Conservation (phyloP, 768 basidiomycete genomes). For the Trametes villosa region DNA sequence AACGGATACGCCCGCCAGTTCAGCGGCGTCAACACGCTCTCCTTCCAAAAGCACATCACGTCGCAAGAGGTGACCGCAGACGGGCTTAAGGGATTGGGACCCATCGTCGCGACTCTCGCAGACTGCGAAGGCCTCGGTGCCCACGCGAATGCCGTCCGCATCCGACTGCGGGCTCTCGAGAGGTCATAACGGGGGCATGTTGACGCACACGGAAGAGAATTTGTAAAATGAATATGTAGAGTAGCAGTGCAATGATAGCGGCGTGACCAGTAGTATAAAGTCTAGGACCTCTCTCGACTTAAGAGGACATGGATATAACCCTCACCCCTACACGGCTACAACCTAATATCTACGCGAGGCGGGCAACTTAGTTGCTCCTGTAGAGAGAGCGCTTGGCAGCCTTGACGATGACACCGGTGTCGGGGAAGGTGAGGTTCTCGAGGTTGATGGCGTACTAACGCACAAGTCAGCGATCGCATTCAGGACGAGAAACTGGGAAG, state of each 20-base stretch:
- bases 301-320: constrained; percentile 9
- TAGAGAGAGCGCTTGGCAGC: constrained; percentile 94
- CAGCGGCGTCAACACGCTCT: constrained; percentile 95
- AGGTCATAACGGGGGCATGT: background rate
- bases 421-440: constrained; percentile 92
- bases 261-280: constrained; percentile 26
- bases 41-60: constrained; percentile 99
- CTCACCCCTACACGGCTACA: constrained; percentile 10
- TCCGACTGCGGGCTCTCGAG: constrained; percentile 57
- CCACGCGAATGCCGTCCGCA: constrained; percentile 94
- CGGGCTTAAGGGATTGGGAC: constrained; percentile 81
- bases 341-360: constrained; percentile 2
- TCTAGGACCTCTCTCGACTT: constrained; percentile 20
- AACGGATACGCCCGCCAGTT: constrained; percentile 98
- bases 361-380: constrained; percentile 68
- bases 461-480: constrained; percentile 11
- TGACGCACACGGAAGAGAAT: constrained; percentile 1
- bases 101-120: constrained; percentile 85
- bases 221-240: constrained; percentile 21
- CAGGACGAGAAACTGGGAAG: constrained; percentile 2
- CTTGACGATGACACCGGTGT: constrained; percentile 88
- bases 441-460: constrained; percentile 86
- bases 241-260: constrained; percentile 30
- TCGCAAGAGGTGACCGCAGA: constrained; percentile 87
- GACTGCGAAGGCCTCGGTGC: constrained; percentile 95